phyloP scores from a whole-genome alignment of 2,329 filamentous ascomycete species.

The Grosmannia penicillata region DNA sequence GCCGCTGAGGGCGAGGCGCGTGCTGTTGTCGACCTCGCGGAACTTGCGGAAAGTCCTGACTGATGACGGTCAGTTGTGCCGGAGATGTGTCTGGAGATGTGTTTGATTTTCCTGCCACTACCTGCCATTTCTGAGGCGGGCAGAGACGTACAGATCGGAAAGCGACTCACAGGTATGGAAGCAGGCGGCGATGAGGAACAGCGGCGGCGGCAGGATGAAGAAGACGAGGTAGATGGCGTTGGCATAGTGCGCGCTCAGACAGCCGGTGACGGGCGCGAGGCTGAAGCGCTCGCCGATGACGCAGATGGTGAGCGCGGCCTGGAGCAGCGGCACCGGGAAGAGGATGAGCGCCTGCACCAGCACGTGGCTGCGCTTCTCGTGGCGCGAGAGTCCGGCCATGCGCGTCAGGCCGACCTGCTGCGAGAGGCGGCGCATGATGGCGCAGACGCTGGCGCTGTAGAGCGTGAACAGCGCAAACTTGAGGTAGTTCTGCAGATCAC shows the following conservation, averaged over 20 bases:
- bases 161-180: conserved; percentile 23
- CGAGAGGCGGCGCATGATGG: conserved; percentile 39
- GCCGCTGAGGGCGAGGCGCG: conserved; percentile 20
- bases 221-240: conserved; percentile 35
- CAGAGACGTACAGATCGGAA: too few relatives aligned
- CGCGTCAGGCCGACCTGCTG: conserved; percentile 31
- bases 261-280: conserved; percentile 35
- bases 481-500: conserved; percentile 32
- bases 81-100: conserved; percentile 1
- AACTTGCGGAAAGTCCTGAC: conserved; percentile 34
- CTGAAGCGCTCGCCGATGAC: conserved; percentile 31
- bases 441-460: conserved; percentile 35
- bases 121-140: too few relatives aligned
- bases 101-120: too few relatives aligned
- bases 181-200: conserved; percentile 27
- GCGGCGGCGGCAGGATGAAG: conserved; percentile 28
- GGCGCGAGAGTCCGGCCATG: conserved; percentile 21
- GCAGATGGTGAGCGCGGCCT: conserved; percentile 32
- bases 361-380: conserved; percentile 26
- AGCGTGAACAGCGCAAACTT: conserved; percentile 22
- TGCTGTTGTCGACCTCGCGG: conserved; percentile 27
- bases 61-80: too few relatives aligned
- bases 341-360: conserved; percentile 37
- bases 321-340: conserved; percentile 35
- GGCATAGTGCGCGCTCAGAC: conserved; percentile 25